Evolutionary conservation across 2,329 filamentous ascomycete species (phyloP).

Genomic region (Fusarium verrucosum): DNA sequence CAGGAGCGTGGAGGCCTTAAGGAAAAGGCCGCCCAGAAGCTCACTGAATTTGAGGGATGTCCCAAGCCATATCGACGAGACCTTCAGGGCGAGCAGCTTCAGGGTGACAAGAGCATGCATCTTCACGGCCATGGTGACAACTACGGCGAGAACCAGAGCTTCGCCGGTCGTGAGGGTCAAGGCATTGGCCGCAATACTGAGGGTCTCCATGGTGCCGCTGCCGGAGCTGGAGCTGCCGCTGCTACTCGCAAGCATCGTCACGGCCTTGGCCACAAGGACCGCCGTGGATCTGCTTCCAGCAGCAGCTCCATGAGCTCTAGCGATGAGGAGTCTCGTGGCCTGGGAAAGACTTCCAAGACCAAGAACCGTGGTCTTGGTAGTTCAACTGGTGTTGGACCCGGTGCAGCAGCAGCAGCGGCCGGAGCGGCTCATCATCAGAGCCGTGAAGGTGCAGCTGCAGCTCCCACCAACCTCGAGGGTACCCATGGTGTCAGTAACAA

Average conservation of each 20-base stretch:
- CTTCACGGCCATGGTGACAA: slow-evolving; percentile 25
- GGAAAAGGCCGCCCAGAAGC: slow-evolving; percentile 62
- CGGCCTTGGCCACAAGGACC: slow-evolving; percentile 14
- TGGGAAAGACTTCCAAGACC: slow-evolving; percentile 25
- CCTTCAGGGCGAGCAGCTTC: slow-evolving; percentile 17
- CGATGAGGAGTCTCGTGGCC: slow-evolving; percentile 27
- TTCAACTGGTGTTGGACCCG: slow-evolving; percentile 11
- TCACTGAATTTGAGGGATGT: slow-evolving; percentile 70
- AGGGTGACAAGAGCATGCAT: slow-evolving; percentile 32
- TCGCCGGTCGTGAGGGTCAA: slow-evolving; percentile 7
- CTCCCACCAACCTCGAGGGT: background rate
- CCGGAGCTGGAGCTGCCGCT: slow-evolving; percentile 7
- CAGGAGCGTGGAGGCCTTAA: slow-evolving; percentile 56
- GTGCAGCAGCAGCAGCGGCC: background rate
- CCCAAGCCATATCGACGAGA: slow-evolving; percentile 52
- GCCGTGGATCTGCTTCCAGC: slow-evolving; percentile 22
- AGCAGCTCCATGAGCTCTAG: slow-evolving; percentile 25
- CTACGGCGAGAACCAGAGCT: slow-evolving; percentile 19
- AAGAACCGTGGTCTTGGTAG: slow-evolving; percentile 26
- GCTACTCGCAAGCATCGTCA: slow-evolving; percentile 26
- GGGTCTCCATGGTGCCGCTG: slow-evolving; percentile 20
- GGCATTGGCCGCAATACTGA: slow-evolving; percentile 13
- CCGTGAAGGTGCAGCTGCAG: background rate
- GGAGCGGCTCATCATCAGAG: slow-evolving; percentile 22
- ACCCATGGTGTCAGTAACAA: background rate